Percentiles rank a stretch among this genome's conserved stretches.
phyloP scores from a whole-genome alignment of 2,329 filamentous ascomycete species.

The Fusarium robinianum region DNA sequence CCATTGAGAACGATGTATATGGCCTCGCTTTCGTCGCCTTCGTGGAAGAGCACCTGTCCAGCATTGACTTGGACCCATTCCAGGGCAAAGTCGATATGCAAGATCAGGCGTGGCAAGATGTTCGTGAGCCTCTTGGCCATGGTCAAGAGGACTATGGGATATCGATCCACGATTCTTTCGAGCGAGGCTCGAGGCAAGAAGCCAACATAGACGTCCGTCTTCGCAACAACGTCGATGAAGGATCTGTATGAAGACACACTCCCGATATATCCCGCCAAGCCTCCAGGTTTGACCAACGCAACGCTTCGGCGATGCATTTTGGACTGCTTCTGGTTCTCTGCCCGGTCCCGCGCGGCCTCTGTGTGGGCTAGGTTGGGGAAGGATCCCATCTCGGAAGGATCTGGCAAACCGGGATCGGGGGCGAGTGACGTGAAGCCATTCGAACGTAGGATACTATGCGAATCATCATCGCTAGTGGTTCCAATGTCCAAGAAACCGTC shows the following conservation, averaged over 20 bases:
- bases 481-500: slow-evolving; percentile 96
- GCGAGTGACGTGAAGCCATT: slow-evolving; percentile 32
- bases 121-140: slow-evolving; percentile 95
- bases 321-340: slow-evolving; percentile 51
- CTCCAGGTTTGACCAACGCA: slow-evolving; percentile 91
- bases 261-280: slow-evolving; percentile 90
- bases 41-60: slow-evolving; percentile 91
- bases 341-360: slow-evolving; percentile 36
- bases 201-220: slow-evolving; percentile 97
- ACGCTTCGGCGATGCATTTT: slow-evolving; percentile 66
- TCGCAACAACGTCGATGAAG: slow-evolving; percentile 94
- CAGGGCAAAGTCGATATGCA: slow-evolving; percentile 96
- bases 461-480: slow-evolving; percentile 58
- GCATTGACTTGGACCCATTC: slow-evolving; percentile 98
- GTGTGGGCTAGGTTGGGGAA: slow-evolving; percentile 38
- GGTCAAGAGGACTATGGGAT: slow-evolving; percentile 89
- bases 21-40: slow-evolving; percentile 93
- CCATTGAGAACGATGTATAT: slow-evolving; percentile 98
- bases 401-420: slow-evolving; percentile 21
- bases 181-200: slow-evolving; percentile 85
- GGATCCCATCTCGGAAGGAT: slow-evolving; percentile 32
- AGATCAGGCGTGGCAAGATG: slow-evolving; percentile 82
- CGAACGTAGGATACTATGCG: slow-evolving; percentile 42
- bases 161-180: slow-evolving; percentile 89
- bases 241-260: slow-evolving; percentile 94